Evolutionary conservation across 1,139 yeast genomes (phyloP), one percentile per base, ranked within the genome.

Genomic region (Blastobotrys capitulatus): DNA sequence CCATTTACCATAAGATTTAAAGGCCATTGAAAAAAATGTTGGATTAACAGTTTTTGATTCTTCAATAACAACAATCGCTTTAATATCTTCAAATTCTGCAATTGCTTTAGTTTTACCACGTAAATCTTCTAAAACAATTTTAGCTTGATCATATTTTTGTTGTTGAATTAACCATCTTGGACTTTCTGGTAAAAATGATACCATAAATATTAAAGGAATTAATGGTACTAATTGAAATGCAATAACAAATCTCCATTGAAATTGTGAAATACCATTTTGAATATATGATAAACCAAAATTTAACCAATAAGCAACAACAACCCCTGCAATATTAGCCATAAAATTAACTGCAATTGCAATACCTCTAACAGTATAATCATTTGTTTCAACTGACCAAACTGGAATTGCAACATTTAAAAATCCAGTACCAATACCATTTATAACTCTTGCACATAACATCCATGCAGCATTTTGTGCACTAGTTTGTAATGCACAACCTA

Each of bases 251-350:
- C 68, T 54, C 67, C 67, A 62, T 31, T 61, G 60, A 37, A 60
- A 54, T 2, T 54, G 54, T 29, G 53, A 47, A 22, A 48, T 42
- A 10, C 56, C 54, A 10, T 50, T 34, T 42, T 57, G 61, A 50
- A 78, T 78, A 59, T 78, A 83, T 2, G 83, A 78, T 44, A 84
- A 73, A 20, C 92, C 92, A 61, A 80, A 85, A 61, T 83, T 89
- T 54, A 82, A 69, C 92, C 92, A 85, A 70, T 84, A 83, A n/a
- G 89, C 86, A 62, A 83, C 71, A 62, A 79, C 75, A 41, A 86
- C 81, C 60, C 90, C 89, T 32, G 56, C 53, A 34, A 57, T 57
- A 37, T 55, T 54, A 26, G 54, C 50, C 19, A 52, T 47, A 40
- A 52, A 52, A 29, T 58, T 56, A 48, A 82, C 69, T 43, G 86